A percentile compares a stretch with the other conserved stretches of the same genome.
These are phyloP conservation scores for Saitozyma sp. DNA, from an alignment of 768 basidiomycete species.

Conservation along the genomic window DNA sequence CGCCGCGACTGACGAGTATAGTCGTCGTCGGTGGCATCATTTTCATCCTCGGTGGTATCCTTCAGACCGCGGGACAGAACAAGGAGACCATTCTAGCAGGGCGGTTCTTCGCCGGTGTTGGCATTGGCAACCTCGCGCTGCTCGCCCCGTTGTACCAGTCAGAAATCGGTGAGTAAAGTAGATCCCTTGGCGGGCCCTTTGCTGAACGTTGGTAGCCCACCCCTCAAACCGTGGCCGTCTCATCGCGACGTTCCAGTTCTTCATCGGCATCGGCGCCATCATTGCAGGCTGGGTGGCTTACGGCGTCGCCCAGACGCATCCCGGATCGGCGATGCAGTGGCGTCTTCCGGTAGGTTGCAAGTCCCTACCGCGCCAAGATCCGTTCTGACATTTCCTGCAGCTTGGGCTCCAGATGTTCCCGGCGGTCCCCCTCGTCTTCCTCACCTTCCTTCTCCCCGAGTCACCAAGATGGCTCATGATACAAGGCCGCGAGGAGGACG, in stretches of 20 bases:
- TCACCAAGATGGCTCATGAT: slow-evolving; percentile 63
- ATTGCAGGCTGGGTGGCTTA: slow-evolving; percentile 80
- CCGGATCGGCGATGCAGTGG: slow-evolving; percentile 57
- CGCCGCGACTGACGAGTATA: neutral
- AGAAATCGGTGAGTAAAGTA: slow-evolving; percentile 53
- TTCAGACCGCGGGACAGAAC: slow-evolving; percentile 25
- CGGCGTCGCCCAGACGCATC: slow-evolving; percentile 62
- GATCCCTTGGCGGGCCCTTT: too few relatives aligned
- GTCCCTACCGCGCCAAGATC: neutral
- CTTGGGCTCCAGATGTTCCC: slow-evolving; percentile 52
- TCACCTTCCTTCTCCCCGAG: slow-evolving; percentile 61
- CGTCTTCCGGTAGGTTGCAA: slow-evolving; percentile 49
- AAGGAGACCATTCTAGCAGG: slow-evolving; percentile 30
- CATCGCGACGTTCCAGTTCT: slow-evolving; percentile 49
- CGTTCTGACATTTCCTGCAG: slow-evolving; percentile 56
- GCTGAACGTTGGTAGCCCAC: slow-evolving; percentile 55
- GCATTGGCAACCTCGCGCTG: slow-evolving; percentile 19
- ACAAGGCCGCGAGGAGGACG: slow-evolving; percentile 59
- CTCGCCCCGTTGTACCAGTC: slow-evolving; percentile 56
- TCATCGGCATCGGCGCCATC: slow-evolving; percentile 80
- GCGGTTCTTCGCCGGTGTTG: slow-evolving; percentile 55
- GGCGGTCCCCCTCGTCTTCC: slow-evolving; percentile 58
- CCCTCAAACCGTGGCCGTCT: slow-evolving; percentile 58
- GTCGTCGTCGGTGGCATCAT: slow-evolving; percentile 17
- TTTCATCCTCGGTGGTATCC: slow-evolving; percentile 27